Conservation (phyloP, 768 basidiomycete species). For the Pholiota microspora region DNA sequence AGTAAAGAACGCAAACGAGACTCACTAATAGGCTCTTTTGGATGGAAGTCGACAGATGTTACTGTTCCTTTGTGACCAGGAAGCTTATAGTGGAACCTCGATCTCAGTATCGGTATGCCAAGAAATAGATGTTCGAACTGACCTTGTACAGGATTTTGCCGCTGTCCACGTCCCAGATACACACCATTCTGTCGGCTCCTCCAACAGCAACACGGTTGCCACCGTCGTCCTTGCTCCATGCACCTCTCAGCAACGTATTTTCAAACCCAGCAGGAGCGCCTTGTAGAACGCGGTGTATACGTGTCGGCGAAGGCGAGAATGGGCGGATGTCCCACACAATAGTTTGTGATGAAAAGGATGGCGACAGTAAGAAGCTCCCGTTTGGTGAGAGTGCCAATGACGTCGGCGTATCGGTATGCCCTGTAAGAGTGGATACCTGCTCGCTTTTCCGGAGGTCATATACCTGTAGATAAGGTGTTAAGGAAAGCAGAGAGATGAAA, state of each 20-base stretch:
- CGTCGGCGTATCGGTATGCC: constrained; percentile 91
- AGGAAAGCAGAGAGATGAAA: constrained; percentile 1
- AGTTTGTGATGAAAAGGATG: constrained; percentile 85
- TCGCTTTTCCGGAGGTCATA: constrained; percentile 88
- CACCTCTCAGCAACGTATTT: constrained; percentile 74
- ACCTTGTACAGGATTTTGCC: constrained; percentile 80
- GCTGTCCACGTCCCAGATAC: constrained; percentile 85
- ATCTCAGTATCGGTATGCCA: neutral
- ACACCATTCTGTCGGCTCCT: constrained; percentile 85
- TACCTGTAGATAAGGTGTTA: constrained; percentile 45
- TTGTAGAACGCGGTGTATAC: constrained; percentile 73
- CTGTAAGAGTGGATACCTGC: constrained; percentile 75
- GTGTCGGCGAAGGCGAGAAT: constrained; percentile 81
- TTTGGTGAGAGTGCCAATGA: constrained; percentile 91
- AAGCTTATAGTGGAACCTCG: constrained; percentile 42
- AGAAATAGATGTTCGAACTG: constrained; percentile 2
- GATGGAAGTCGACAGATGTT: constrained; percentile 94
- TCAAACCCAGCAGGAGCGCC: constrained; percentile 97
- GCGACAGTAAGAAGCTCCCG: constrained; percentile 84
- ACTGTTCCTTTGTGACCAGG: constrained; percentile 98
- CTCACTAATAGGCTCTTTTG: constrained; percentile 92
- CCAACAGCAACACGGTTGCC: constrained; percentile 85
- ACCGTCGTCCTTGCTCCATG: constrained; percentile 86
- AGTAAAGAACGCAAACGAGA: constrained; percentile 11
- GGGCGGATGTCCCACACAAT: constrained; percentile 93